Percentiles rank a stretch among this genome's conserved stretches.
Conservation (phyloP, 2,329 filamentous ascomycete species). For the Fusarium anthophilum region DNA sequence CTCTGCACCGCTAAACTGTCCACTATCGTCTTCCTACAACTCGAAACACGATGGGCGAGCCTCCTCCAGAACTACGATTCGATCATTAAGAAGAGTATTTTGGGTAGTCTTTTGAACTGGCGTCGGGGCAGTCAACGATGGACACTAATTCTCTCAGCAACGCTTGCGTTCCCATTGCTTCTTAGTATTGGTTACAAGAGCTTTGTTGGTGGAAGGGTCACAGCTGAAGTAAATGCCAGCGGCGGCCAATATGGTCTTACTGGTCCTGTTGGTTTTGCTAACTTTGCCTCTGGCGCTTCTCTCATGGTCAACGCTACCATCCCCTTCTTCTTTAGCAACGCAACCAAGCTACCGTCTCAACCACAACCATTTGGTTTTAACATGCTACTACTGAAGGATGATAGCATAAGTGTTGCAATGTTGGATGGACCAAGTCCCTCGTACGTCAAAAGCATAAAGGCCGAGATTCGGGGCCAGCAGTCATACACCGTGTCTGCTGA, state of each 20-base stretch:
- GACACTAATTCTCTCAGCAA: neutral
- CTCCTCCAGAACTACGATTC: neutral
- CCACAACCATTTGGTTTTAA: neutral
- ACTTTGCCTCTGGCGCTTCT: neutral
- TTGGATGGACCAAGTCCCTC: neutral
- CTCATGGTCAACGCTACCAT: neutral
- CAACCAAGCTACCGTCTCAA: rapidly evolving
- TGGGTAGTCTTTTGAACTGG: neutral
- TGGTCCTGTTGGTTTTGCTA: neutral
- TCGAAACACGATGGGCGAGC: neutral
- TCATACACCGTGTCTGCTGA: neutral
- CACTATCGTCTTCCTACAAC: neutral
- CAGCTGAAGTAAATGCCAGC: rapidly evolving
- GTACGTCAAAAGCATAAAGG: neutral
- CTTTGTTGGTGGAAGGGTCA: neutral
- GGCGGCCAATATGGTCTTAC: neutral
- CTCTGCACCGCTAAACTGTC: neutral
- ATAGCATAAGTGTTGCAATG: neutral
- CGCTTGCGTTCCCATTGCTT: neutral
- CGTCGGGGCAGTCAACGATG: neutral
- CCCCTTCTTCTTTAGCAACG: neutral
- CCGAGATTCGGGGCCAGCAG: neutral
- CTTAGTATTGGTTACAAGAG: neutral
- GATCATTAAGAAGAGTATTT: neutral
- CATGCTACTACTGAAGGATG: neutral